phyloP scores from a whole-genome alignment of 2,329 filamentous ascomycete genomes.

The Epichloe hybrida region DNA sequence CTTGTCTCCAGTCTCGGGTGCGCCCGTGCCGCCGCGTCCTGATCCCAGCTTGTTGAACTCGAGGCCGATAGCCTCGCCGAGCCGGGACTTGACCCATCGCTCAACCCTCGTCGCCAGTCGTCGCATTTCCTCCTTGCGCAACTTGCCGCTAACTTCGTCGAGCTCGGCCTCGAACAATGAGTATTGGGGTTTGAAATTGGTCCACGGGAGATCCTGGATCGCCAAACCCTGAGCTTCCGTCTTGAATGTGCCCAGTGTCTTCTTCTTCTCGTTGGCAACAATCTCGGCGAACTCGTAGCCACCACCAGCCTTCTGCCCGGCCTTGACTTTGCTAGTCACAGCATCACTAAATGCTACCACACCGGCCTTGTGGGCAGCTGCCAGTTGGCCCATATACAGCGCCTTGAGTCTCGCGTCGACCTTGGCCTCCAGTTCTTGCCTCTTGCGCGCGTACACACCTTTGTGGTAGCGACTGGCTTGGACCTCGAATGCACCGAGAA shows the following conservation, averaged over 20 bases:
- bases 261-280: slow-evolving; percentile 68
- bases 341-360: slow-evolving; percentile 76
- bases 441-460: slow-evolving; percentile 79
- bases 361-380: slow-evolving; percentile 78
- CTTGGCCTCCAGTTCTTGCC: slow-evolving; percentile 70
- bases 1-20: slow-evolving; percentile 65
- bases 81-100: slow-evolving; percentile 78
- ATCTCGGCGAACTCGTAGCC: slow-evolving; percentile 94
- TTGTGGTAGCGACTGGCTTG: slow-evolving; percentile 95
- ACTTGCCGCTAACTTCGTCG: slow-evolving; percentile 68
- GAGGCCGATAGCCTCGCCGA: slow-evolving; percentile 76
- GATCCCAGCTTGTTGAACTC: slow-evolving; percentile 96
- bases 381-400: slow-evolving; percentile 78
- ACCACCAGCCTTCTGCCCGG: slow-evolving; percentile 80
- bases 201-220: slow-evolving; percentile 76
- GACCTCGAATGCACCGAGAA: slow-evolving; percentile 72
- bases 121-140: slow-evolving; percentile 93
- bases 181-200: slow-evolving; percentile 70
- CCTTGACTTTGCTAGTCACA: slow-evolving; percentile 72
- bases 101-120: slow-evolving; percentile 82
- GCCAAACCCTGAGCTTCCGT: slow-evolving; percentile 58
- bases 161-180: slow-evolving; percentile 78
- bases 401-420: slow-evolving; percentile 79
- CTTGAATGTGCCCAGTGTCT: slow-evolving; percentile 62
- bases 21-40: slow-evolving; percentile 68